Base-by-base conservation (phyloP, 2,329 filamentous ascomycete species). In the Lecanosticta acicola region DNA sequence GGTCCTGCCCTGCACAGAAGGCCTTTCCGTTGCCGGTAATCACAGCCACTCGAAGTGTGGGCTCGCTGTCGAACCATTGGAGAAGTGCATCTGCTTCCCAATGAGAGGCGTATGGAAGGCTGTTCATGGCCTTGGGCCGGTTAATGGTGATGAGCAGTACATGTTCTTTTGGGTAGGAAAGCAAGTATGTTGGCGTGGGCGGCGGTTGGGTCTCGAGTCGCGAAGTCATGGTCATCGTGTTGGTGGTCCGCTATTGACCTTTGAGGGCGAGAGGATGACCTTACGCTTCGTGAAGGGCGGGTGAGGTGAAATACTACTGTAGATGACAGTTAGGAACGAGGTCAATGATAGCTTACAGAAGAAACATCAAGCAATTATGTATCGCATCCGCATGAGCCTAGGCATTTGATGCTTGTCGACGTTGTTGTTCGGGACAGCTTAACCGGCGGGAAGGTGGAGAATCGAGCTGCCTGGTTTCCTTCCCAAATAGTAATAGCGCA, bases 1-100 rank as follows among this genome's bases (percentile, higher is more conserved):
- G 60, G 48, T 80, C 77, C 42, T 76, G 74, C 0, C 77, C 76
- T 0, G 74, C 75, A 43, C 72, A 79, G 59, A 80, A 79, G 0
- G 76, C 72, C 52, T 70, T 71, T 21, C 77, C 77, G 1, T 67
- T 70, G 29, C 77, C 77, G 0, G 76, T 79, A 32, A 76, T 62
- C 29, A 76, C 59, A 13, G 60, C 62, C 2, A 64, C 54, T 26
- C 51, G 50, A 17, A 66, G 51, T 1, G 43, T 47, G 8, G 59
- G 59, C 42, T 65, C 62, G 37, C 40, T 59, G 56, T 79, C 76
- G 54, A 77, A 77, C 75, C 75, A 78, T 33, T 69, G 68, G 54
- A 75, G 75, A 0, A 79, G 62, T 3, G 62, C 57, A 26, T 72
- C 69, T 57, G 73, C 69, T 53, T 77, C 75, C 60, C 66, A 71